A percentile compares a stretch with the other conserved stretches of the same genome.
Evolutionary conservation across 306 rosid genomes (phyloP).

Genomic region (Castanea sativa): DNA sequence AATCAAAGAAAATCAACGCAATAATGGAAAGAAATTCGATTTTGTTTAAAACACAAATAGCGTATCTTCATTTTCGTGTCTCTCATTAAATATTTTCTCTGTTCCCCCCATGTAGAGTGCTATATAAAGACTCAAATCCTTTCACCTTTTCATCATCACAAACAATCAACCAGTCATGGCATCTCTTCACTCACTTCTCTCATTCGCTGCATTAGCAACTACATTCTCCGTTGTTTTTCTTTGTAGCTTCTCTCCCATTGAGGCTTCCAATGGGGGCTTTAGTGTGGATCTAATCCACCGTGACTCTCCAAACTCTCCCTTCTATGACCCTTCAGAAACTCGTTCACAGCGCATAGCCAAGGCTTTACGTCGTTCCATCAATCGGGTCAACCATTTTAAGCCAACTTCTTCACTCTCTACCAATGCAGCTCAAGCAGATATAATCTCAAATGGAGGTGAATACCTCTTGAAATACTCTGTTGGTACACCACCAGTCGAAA

Average conservation of each 20-base stretch:
- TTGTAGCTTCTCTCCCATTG: background rate
- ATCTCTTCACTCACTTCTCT: background rate
- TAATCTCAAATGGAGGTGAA: constrained; percentile 5
- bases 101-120: too few species aligned
- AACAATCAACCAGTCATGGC: background rate
- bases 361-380: constrained; percentile 12
- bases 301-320: constrained; percentile 2
- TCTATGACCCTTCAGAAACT: background rate
- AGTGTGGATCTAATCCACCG: constrained; percentile 8
- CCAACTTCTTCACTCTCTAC: background rate
- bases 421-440: background rate
- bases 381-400: background rate
- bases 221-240: background rate
- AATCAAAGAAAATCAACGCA: too few species aligned
- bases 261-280: constrained; percentile 19
- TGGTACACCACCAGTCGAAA: constrained; percentile 50
- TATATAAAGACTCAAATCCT: background rate
- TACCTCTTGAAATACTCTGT: constrained; percentile 41
- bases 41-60: too few species aligned
- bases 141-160: background rate
- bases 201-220: background rate
- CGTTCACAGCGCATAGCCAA: background rate
- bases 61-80: too few species aligned
- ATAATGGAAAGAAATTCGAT: too few species aligned
- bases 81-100: too few species aligned